Evolutionary conservation across 2,329 filamentous ascomycete genomes (phyloP).

Genomic region (Aspergillus sp.): DNA sequence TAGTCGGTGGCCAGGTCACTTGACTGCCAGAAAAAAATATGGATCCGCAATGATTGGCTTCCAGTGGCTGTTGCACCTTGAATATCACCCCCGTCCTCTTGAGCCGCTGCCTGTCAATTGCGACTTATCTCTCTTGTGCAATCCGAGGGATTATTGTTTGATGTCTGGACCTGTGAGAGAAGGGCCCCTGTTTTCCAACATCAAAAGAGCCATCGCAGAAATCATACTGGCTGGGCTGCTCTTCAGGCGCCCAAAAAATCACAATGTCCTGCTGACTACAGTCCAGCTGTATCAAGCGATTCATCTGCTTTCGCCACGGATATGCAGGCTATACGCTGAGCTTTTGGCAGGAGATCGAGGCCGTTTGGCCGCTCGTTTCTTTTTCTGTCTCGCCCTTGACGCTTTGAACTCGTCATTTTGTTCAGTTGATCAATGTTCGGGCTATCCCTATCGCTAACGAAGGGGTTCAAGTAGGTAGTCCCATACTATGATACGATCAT

Average conservation of each 20-base stretch:
- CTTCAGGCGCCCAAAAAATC: slow-evolving; percentile 1
- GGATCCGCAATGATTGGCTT: slow-evolving; percentile 21
- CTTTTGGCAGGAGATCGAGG: not conserved
- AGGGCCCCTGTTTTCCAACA: too few relatives aligned
- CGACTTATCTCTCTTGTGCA: not conserved
- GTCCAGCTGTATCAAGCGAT: slow-evolving; percentile 16
- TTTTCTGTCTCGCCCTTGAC: not conserved
- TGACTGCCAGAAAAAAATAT: slow-evolving; percentile 21
- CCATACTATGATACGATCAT: slow-evolving; percentile 2
- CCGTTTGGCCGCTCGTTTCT: not conserved
- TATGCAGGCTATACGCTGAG: slow-evolving; percentile 1
- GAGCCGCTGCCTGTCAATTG: slow-evolving; percentile 2
- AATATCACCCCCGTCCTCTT: slow-evolving; percentile 16
- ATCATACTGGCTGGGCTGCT: not conserved
- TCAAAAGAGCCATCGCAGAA: not conserved
- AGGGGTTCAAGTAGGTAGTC: not conserved
- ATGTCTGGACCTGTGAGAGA: too few relatives aligned
- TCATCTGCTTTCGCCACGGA: slow-evolving; percentile 34
- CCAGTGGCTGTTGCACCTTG: slow-evolving; percentile 8
- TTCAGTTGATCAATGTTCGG: not conserved
- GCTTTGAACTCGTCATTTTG: not conserved
- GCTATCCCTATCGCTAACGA: not conserved
- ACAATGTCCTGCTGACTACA: slow-evolving; percentile 29
- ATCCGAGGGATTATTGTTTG: slow-evolving; percentile 1
- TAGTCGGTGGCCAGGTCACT: slow-evolving; percentile 19